Evolutionary conservation across 1,284 basidiomycete species (phyloP), one percentile per base, ranked within the genome.

Genomic region (Heterobasidion irregulare): DNA sequence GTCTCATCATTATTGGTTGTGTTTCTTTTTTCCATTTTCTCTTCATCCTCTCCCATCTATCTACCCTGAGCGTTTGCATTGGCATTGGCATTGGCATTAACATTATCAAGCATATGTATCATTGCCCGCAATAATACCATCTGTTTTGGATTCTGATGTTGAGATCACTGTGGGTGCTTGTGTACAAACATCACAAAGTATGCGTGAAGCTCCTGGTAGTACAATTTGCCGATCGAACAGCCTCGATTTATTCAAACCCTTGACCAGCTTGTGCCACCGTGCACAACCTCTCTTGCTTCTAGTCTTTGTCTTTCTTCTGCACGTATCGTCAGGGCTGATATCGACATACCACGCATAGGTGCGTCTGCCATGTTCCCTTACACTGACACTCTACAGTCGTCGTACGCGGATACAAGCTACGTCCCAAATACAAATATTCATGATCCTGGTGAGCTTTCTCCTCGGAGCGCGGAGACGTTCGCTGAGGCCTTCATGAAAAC

Each of bases 1-100:
- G 4, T 26, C 26, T 26, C 26, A 26, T 26, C 26, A 26, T 26
- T 26, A 26, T 26, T 26, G n/a, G 38, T 41, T 41, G 12, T 59
- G 49, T 34, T 12, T 26, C 52, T 52, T 55, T 33, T 55, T 35
- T 54, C 32, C 8, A n/a, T 36, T 12, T 54, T 18, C 55, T 43
- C 47, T 49, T 58, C 56, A 55, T 57, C 34, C n/a, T 52, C 41
- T 18, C 13, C 26, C 12, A 35, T 38, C 15, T 38, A 51, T 51
- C 13, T 36, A 18, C n/a, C 50, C n/a, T 33, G 44, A 12, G 45
- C 18, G 33, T 32, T 33, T 34, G 34, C 47, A 49, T 49, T 26
- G 38, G 38, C 38, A 41, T 41, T 15, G 38, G 38, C 38, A 41
- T 41, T 41, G 38, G 38, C 38, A 41, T 41, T 12, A 26, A 26